A percentile compares a stretch with the other conserved stretches of the same genome.
Conservation (phyloP, 2,329 filamentous ascomycete species). For the Emmonsia crescens region DNA sequence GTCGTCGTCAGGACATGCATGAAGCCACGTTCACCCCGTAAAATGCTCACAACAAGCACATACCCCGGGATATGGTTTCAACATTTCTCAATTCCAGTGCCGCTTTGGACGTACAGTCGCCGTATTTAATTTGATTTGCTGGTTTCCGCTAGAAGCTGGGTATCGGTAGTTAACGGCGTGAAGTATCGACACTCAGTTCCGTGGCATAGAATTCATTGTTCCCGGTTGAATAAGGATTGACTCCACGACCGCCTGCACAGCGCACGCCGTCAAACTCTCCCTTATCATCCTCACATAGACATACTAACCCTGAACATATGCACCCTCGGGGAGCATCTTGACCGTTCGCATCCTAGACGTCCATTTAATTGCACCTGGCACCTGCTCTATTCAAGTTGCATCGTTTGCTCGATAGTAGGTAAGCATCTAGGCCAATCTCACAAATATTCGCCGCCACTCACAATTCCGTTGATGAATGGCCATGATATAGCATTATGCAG, state of each 20-base stretch:
- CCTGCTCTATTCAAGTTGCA: not conserved
- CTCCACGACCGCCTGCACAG: no score
- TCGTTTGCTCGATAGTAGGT: not conserved
- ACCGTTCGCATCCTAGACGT: not conserved
- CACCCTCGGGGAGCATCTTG: not conserved
- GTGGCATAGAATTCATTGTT: no score
- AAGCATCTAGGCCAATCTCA: not conserved
- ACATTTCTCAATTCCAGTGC: constrained; percentile 45
- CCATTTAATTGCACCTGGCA: no score
- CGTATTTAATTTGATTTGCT: no score
- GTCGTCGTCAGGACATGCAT: constrained; percentile 49
- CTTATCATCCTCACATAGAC: no score
- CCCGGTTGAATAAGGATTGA: no score
- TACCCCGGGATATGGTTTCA: constrained; percentile 43
- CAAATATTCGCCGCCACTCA: not conserved
- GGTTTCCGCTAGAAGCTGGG: no score
- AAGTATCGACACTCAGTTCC: no score
- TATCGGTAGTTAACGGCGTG: no score
- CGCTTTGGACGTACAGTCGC: constrained; percentile 52
- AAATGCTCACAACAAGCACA: constrained; percentile 52
- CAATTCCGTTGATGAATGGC: no score
- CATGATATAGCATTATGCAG: no score
- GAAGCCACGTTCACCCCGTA: constrained; percentile 43
- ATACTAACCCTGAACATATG: constrained; percentile 15
- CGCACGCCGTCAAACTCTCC: no score